Conservation (phyloP, 2,329 filamentous ascomycete genomes). For the Phyllosticta citriasiana region DNA sequence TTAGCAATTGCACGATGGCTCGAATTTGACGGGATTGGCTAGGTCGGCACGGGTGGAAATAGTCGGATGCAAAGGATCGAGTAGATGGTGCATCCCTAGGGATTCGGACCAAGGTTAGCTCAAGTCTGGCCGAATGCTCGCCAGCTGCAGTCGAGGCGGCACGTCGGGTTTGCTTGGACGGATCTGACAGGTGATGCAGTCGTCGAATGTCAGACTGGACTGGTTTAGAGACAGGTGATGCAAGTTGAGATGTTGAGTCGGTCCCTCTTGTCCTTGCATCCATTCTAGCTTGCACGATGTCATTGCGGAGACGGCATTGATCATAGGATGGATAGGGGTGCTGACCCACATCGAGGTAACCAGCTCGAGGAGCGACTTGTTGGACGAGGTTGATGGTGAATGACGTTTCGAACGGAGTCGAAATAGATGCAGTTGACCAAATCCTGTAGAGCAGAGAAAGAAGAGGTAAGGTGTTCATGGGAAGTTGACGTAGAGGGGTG, state of each 20-base stretch:
- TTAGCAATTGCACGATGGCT: neutral
- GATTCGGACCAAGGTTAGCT: neutral
- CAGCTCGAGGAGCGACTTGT: neutral
- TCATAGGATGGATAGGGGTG: neutral
- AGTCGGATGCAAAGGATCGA: neutral
- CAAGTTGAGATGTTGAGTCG: neutral
- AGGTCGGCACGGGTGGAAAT: neutral
- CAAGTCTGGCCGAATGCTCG: neutral
- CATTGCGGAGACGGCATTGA: neutral
- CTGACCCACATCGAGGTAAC: neutral
- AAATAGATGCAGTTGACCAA: neutral
- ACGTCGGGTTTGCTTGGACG: neutral
- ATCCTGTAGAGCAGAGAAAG: neutral
- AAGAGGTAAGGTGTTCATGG: neutral
- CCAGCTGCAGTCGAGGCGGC: neutral
- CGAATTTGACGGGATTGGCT: neutral
- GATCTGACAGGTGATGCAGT: neutral
- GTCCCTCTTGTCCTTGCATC: neutral
- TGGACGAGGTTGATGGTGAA: neutral
- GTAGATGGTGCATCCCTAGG: neutral
- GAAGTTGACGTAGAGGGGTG: neutral
- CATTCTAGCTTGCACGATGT: neutral
- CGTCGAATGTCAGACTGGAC: neutral
- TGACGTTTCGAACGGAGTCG: neutral
- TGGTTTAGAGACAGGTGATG: neutral